Base-by-base conservation (phyloP, 139 green algal species). In the Volvox reticuliferus region DNA sequence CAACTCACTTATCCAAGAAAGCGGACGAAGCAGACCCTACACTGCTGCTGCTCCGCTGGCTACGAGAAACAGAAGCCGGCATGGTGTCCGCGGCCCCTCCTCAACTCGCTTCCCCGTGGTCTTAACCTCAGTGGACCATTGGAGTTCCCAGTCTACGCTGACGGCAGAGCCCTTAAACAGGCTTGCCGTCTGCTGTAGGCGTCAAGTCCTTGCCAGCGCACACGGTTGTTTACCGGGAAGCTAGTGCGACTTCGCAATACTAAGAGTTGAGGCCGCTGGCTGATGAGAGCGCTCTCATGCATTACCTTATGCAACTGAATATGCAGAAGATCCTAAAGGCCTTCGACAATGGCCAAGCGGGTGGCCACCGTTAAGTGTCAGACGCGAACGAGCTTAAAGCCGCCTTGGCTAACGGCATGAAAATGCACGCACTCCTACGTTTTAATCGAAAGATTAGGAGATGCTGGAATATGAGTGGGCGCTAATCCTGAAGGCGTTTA, bases 1-100 rank as follows among this genome's bases (percentile, higher is more conserved):
- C 24, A 68, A 76, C 83, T 89, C 24, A 89, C 85, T 89, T 89
- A 50, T 89, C 85, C 13, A 89, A 50, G 69, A 89, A 89, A 1
- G 85, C 85, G 2, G 69, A 82, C 1, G 69, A 82, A 35, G 85
- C 85, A 21, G 28, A 62, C 19, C 85, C 85, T 22, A 89, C 85
- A 30, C 69, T 82, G 20, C 35, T 73, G 20, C 69, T 82, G 28
- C 63, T 81, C 69, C 76, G 61, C n/a, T 89, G 85, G 37, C 69
- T 82, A 20, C 69, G 37, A 26, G 33, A 69, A 19, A 82, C 69
- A 21, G 37, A 73, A 9, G 37, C 69, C 5, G 85, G 85, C 85
- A 89, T 89, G 44, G 50, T 37, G 78, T 26, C 78, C 78, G 75
- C 75, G 75, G 75, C 24, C 75, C n/a, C 75, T 55, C 75, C 75